Conservation (phyloP, 306 rosid genomes). For the Cucumis hystrix region DNA sequence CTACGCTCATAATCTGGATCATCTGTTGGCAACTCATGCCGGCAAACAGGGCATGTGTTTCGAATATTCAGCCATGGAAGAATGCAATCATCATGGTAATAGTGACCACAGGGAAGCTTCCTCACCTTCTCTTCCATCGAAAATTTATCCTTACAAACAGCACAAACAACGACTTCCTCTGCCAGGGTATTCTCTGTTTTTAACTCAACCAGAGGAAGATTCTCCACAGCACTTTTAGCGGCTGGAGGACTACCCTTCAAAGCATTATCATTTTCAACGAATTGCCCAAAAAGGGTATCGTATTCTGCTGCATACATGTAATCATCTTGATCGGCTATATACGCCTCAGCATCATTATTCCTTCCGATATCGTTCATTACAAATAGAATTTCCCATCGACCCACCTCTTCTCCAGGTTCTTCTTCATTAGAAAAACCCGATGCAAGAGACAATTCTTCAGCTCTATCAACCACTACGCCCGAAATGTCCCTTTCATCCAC, state of each 20-base stretch:
- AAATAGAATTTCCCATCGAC: conserved; percentile 67
- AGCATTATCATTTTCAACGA: conserved; percentile 47
- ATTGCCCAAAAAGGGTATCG: conserved; percentile 49
- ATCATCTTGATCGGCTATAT: conserved; percentile 31
- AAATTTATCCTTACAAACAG: conserved; percentile 65
- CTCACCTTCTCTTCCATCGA: conserved; percentile 54
- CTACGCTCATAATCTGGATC: conserved; percentile 71
- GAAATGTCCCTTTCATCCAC: conserved; percentile 28
- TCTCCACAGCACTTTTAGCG: conserved; percentile 41
- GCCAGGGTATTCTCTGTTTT: conserved; percentile 39
- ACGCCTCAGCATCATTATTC: conserved; percentile 20
- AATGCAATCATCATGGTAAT: conserved; percentile 81
- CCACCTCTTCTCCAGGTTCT: conserved; percentile 30
- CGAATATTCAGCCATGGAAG: conserved; percentile 79
- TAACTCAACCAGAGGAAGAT: conserved; percentile 56
- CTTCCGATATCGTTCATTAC: conserved; percentile 49
- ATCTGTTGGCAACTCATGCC: conserved; percentile 77
- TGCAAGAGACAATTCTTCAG: conserved; percentile 39
- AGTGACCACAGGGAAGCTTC: conserved; percentile 75
- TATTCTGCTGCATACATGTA: conserved; percentile 32
- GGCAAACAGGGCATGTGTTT: conserved; percentile 82
- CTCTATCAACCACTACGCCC: conserved; percentile 23
- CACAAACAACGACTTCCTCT: conserved; percentile 40
- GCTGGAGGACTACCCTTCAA: conserved; percentile 76
- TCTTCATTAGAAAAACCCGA: conserved; percentile 39